phyloP scores from a whole-genome alignment of 73 alveolate genomes.

The Tetrahymena malaccensis region DNA sequence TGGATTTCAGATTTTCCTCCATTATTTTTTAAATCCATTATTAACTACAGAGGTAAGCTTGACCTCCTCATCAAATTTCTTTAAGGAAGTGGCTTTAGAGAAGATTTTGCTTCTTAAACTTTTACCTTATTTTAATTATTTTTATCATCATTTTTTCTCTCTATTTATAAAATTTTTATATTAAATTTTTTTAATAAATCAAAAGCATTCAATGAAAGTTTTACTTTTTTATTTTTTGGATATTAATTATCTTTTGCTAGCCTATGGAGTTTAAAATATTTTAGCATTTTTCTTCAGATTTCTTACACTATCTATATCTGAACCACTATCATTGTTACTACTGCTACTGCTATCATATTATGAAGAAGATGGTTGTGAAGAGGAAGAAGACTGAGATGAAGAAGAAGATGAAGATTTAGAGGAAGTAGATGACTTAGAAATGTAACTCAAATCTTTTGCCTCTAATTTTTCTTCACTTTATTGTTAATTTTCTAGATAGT shows the following conservation, averaged over 20 bases:
- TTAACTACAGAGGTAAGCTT: background rate
- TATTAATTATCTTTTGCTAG: background rate
- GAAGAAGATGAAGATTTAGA: background rate
- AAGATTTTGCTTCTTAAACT: background rate
- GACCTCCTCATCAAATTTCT: background rate
- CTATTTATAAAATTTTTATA: background rate
- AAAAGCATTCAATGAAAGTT: too few relatives aligned
- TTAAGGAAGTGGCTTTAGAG: background rate
- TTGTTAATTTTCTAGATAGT: background rate
- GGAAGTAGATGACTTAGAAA: background rate
- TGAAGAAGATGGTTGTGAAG: background rate
- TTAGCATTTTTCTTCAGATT: background rate
- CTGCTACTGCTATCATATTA: background rate
- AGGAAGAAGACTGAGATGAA: background rate
- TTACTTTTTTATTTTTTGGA: background rate
- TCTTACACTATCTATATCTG: background rate
- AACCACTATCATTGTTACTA: background rate
- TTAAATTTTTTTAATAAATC: too few relatives aligned
- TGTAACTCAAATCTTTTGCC: background rate
- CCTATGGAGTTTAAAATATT: background rate
- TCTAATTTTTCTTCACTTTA: background rate
- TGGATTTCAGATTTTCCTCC: background rate
- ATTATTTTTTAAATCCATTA: background rate
- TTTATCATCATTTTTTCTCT: background rate
- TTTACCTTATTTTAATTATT: background rate